A percentile compares a stretch with the other conserved stretches of the same genome.
Conservation (phyloP, 2,329 filamentous ascomycete species). For the Fusarium sp. region DNA sequence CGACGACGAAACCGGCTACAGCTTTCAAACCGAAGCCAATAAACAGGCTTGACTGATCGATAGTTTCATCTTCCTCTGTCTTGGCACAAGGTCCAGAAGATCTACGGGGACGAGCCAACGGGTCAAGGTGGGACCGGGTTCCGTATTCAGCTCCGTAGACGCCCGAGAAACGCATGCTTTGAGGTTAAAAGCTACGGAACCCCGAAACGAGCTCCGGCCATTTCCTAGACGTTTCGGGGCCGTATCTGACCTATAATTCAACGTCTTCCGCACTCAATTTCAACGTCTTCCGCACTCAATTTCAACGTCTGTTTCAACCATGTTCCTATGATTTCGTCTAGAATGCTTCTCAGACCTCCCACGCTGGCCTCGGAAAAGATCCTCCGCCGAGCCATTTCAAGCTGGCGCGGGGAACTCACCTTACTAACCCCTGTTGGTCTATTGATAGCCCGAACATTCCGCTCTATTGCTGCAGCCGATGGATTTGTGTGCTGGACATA, state of each 20-base stretch:
- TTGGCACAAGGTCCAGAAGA: slow-evolving; percentile 14
- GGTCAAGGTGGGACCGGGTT: slow-evolving; percentile 6
- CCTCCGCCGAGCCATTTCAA: slow-evolving; percentile 6
- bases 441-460: neutral
- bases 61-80: neutral
- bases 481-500: neutral
- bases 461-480: slow-evolving; percentile 23
- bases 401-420: slow-evolving; percentile 6
- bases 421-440: slow-evolving; percentile 14
- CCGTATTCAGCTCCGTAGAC: slow-evolving; percentile 30
- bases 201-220: slow-evolving; percentile 20
- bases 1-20: neutral
- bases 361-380: slow-evolving; percentile 5
- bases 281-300: slow-evolving; percentile 27
- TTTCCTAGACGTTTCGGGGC: slow-evolving; percentile 24
- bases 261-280: slow-evolving; percentile 25
- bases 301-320: neutral
- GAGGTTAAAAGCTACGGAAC: slow-evolving; percentile 4
- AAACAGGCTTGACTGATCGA: slow-evolving; percentile 11
- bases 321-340: neutral
- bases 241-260: slow-evolving; percentile 32
- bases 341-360: neutral
- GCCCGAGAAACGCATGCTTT: slow-evolving; percentile 31
- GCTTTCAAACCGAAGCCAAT: slow-evolving; percentile 23
- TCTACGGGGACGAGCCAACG: neutral